Conservation (phyloP, 257 asterid genomes). For the Scutellaria barbata region DNA sequence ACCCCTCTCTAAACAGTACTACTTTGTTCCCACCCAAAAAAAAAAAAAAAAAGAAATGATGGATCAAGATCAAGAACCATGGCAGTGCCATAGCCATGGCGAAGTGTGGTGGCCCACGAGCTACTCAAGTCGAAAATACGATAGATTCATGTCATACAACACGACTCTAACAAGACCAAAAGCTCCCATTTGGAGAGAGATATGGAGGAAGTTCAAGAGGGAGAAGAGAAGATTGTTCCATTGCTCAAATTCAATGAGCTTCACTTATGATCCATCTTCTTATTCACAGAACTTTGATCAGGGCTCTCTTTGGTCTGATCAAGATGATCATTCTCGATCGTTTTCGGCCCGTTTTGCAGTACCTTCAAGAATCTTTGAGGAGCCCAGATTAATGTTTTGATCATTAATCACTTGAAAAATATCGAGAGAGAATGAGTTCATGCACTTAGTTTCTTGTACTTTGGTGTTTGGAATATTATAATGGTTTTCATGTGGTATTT, state of each 20-base stretch:
- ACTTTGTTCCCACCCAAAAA: slow-evolving; percentile 1
- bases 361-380: slow-evolving; percentile 62
- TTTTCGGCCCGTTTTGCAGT: slow-evolving; percentile 78
- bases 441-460: not conserved
- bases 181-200: slow-evolving; percentile 52
- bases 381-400: slow-evolving; percentile 47
- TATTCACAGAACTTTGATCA: slow-evolving; percentile 77
- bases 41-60: not conserved
- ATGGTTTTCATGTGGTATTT: too few relatives aligned
- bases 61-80: slow-evolving; percentile 41
- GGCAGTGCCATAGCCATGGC: slow-evolving; percentile 39
- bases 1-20: slow-evolving; percentile 31
- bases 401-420: not conserved
- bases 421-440: not conserved
- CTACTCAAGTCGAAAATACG: slow-evolving; percentile 42
- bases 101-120: slow-evolving; percentile 45
- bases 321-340: slow-evolving; percentile 61
- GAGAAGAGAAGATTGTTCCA: slow-evolving; percentile 56
- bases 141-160: slow-evolving; percentile 40
- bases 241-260: slow-evolving; percentile 55
- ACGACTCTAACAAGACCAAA: slow-evolving; percentile 28
- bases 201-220: slow-evolving; percentile 82
- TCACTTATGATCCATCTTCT: slow-evolving; percentile 64
- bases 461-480: not conserved
- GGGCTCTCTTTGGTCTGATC: slow-evolving; percentile 49